Base-by-base conservation (phyloP, 225 moss, liverwort and hornwort genomes). In the Antitrichia curtipendula region DNA sequence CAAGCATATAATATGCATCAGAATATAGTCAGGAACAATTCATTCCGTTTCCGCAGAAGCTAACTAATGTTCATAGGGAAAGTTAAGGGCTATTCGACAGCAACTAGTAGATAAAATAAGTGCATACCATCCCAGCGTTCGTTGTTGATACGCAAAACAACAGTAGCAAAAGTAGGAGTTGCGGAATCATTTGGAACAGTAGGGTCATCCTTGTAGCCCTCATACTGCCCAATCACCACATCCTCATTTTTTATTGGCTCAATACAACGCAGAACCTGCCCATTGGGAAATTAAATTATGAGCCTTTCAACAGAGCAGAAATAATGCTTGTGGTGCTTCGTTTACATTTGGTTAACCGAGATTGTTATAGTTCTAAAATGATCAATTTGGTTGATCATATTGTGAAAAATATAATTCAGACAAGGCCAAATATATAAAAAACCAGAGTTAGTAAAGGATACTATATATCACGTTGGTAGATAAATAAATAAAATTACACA, bases 51-150 rank as follows among this genome's bases (percentile, higher is more conserved):
- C 36, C 62, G 56, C 56, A 62, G 80, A 61, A n/a, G 29, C 56
- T 34, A 62, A 74, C 22, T 41, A 47, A 57, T 16, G 16, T 34
- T 47, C 28, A 52, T 18, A 28, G 50, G 6, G 27, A 49, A 71
- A 41, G 21, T 76, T 34, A n/a, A 81, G 36, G 50, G 24, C 71
- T 78, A 64, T 63, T 69, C 54, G 38, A 62, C 40, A 64, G 66
- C 50, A 52, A 31, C 59, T 78, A 65, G 56, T 70, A 24, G 41
- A 40, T 73, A 25, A 66, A 28, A 40, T 8, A 52, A 54, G 70
- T 69, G 82, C 93, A 71, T 91, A 95, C 96, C 95, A 90, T 99
- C 97, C 97, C 98, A 97, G 23, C 96, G 93, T 90, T 99, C 97
- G 70, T 97, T 99, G 91, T 95, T 92, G 88, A 99, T 92, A 63